Percentiles rank a stretch among this genome's conserved stretches.
phyloP scores from a whole-genome alignment of 108 stramenopile species.

The Nannochloropsis gaditana region DNA sequence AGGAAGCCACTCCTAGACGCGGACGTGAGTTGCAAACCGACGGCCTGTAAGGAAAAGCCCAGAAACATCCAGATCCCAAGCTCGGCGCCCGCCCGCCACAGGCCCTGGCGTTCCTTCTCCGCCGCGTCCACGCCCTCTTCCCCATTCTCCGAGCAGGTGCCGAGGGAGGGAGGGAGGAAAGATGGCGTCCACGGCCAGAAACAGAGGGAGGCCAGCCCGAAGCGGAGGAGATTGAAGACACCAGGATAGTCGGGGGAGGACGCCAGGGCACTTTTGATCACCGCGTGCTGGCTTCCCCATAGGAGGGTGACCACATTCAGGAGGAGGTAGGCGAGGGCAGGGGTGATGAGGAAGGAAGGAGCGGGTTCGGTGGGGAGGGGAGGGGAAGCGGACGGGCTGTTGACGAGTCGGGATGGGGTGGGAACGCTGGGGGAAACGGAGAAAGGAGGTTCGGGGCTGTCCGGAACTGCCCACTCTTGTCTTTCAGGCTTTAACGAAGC shows the following conservation, averaged over 20 bases:
- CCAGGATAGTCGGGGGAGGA: constrained; percentile 29
- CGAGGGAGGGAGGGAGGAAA: constrained; percentile 29
- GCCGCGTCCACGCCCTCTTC: neutral
- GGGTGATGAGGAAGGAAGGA: neutral
- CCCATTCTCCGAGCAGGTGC: neutral
- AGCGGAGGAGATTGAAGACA: constrained; percentile 43
- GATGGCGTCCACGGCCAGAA: constrained; percentile 45
- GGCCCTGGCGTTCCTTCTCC: neutral
- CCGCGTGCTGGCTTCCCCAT: constrained; percentile 52
- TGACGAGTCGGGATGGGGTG: neutral
- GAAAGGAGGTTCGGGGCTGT: neutral
- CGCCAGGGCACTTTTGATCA: constrained; percentile 44
- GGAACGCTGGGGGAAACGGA: neutral
- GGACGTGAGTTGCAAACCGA: constrained; percentile 47
- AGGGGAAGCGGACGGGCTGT: neutral
- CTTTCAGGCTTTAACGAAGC: too few species aligned
- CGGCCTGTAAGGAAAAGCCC: constrained; percentile 53
- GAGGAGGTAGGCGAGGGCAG: constrained; percentile 25
- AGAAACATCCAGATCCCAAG: constrained; percentile 52
- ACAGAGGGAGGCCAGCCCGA: constrained; percentile 40
- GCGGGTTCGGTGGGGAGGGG: neutral
- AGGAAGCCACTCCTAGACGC: constrained; percentile 51
- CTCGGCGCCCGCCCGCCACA: constrained; percentile 45
- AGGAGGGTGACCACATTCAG: constrained; percentile 47
- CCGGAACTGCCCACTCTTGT: too few species aligned